These are phyloP conservation scores for Kockovaella imperatae DNA, from an alignment of 768 basidiomycete genomes.

Conservation along the genomic window DNA sequence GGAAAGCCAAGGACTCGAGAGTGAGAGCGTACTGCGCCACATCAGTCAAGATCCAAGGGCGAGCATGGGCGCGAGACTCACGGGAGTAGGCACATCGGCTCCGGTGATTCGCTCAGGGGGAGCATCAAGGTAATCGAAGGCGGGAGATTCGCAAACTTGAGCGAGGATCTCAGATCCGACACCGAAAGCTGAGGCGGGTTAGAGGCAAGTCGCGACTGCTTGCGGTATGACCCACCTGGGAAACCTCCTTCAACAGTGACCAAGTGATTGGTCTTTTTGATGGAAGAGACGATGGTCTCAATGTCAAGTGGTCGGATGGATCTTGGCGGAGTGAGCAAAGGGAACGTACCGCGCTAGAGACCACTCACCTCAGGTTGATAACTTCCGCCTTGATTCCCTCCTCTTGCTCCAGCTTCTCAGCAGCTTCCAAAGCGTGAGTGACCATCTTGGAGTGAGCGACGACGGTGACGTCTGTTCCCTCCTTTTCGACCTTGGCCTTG, in stretches of 20 bases:
- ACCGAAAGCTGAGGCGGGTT: constrained; percentile 58
- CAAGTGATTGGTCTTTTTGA: constrained; percentile 97
- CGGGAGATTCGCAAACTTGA: constrained; percentile 93
- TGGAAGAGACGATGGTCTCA: constrained; percentile 88
- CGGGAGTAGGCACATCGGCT: constrained; percentile 92
- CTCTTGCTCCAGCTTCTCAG: constrained; percentile 85
- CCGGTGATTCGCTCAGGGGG: constrained; percentile 97
- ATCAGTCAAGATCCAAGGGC: neutral
- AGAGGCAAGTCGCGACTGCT: neutral
- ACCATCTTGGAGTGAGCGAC: constrained; percentile 99
- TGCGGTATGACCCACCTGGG: constrained; percentile 51
- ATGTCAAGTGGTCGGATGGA: constrained; percentile 92
- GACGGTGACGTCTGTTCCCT: constrained; percentile 86
- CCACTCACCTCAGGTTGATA: constrained; percentile 76
- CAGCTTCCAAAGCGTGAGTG: constrained; percentile 85
- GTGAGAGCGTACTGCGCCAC: constrained; percentile 71
- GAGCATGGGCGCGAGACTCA: constrained; percentile 45
- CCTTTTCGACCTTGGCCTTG: constrained; percentile 91
- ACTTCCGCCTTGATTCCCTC: constrained; percentile 90
- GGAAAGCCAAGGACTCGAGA: constrained; percentile 87
- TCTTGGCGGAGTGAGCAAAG: neutral
- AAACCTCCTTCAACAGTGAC: constrained; percentile 96
- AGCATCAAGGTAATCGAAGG: constrained; percentile 96
- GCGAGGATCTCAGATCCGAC: constrained; percentile 98
- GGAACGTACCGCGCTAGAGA: neutral